These are phyloP conservation scores for Fusarium paranaense DNA, from an alignment of 2,329 filamentous ascomycete genomes.

Conservation along the genomic window DNA sequence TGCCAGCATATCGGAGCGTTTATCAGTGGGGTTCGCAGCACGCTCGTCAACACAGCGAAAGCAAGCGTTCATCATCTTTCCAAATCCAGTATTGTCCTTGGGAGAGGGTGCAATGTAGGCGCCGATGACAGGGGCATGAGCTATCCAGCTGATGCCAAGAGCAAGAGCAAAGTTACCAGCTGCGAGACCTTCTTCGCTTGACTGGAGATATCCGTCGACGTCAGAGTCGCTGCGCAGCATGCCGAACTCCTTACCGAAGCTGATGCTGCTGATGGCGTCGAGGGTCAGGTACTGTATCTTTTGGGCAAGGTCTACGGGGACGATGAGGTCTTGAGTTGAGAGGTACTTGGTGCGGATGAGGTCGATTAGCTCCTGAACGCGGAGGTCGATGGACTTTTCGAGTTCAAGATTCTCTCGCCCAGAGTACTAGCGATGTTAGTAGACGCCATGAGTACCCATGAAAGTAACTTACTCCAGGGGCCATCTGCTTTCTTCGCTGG, in stretches of 20 bases:
- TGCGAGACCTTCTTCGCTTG: constrained; percentile 48
- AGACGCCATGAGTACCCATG: fast-evolving
- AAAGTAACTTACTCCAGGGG: constrained; percentile 57
- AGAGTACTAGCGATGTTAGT: constrained; percentile 57
- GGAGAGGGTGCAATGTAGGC: constrained; percentile 44
- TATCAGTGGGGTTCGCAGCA: constrained; percentile 36
- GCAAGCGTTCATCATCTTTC: constrained; percentile 48
- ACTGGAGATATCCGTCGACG: constrained; percentile 53
- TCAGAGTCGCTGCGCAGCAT: constrained; percentile 60
- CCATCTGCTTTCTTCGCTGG: constrained; percentile 60
- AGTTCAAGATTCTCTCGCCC: constrained; percentile 65
- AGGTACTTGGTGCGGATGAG: constrained; percentile 60
- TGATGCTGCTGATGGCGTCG: constrained; percentile 64
- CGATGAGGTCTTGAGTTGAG: constrained; percentile 42
- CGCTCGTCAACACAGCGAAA: constrained; percentile 46
- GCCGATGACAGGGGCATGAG: constrained; percentile 45
- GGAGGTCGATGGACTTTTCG: constrained; percentile 61
- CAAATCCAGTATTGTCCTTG: constrained; percentile 48
- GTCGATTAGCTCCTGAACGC: constrained; percentile 57
- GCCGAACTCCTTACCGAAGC: constrained; percentile 62
- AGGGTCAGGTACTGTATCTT: constrained; percentile 64
- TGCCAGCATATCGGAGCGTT: constrained; percentile 54
- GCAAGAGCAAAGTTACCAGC: constrained; percentile 44
- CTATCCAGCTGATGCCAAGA: constrained; percentile 44
- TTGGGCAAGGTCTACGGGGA: constrained; percentile 58